phyloP scores from a whole-genome alignment of 2,329 filamentous ascomycete genomes.

The Shiraia sp. region DNA sequence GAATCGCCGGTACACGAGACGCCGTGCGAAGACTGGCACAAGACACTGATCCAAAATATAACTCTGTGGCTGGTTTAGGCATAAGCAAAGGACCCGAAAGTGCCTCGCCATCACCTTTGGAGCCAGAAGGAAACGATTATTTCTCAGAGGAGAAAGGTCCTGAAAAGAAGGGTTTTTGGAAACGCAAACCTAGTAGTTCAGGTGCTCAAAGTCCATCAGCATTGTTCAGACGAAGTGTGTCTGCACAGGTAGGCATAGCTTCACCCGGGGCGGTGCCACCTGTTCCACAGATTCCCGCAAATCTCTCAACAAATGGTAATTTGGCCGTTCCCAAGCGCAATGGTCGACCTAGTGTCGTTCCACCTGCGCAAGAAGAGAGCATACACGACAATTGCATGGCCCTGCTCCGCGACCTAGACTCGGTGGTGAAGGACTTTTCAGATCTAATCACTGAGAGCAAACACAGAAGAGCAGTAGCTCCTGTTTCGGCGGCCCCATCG shows the following conservation, averaged over 20 bases:
- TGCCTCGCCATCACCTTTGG: slow-evolving; percentile 45
- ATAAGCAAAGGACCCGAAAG: slow-evolving; percentile 34
- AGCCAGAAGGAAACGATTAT: slow-evolving; percentile 59
- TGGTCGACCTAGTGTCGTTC: slow-evolving; percentile 29
- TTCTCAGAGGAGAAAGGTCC: slow-evolving; percentile 48
- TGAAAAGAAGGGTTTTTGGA: slow-evolving; percentile 85
- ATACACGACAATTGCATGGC: slow-evolving; percentile 83
- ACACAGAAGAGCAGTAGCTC: slow-evolving; percentile 65
- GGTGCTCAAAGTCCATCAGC: slow-evolving; percentile 48
- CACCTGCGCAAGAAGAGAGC: slow-evolving; percentile 60
- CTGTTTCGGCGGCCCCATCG: slow-evolving; percentile 48
- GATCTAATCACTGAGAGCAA: slow-evolving; percentile 77
- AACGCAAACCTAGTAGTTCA: slow-evolving; percentile 72
- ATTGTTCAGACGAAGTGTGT: slow-evolving; percentile 54
- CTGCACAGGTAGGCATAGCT: slow-evolving; percentile 57
- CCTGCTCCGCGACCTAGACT: slow-evolving; percentile 82
- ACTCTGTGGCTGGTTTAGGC: slow-evolving; percentile 40
- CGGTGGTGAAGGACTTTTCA: slow-evolving; percentile 81
- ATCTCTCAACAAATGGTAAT: slow-evolving; percentile 28
- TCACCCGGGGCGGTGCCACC: slow-evolving; percentile 44
- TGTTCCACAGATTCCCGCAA: slow-evolving; percentile 40
- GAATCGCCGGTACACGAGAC: slow-evolving; percentile 85
- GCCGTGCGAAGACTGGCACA: slow-evolving; percentile 83
- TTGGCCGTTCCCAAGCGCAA: slow-evolving; percentile 44
- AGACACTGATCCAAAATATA: slow-evolving; percentile 73